Conservation (phyloP, 1,139 yeast species). For the Blastobotrys ciferrii region DNA sequence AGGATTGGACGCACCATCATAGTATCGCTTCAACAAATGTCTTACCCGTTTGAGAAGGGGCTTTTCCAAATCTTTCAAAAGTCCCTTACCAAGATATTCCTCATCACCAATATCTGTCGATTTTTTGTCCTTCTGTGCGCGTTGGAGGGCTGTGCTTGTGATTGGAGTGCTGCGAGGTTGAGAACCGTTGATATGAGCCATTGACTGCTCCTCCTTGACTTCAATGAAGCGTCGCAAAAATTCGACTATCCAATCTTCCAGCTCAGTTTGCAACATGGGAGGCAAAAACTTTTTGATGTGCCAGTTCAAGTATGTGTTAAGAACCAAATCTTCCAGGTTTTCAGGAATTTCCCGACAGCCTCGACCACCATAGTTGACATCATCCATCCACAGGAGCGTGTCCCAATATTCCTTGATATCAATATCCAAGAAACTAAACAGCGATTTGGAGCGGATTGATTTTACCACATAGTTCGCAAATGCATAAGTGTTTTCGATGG, state of each 20-base stretch:
- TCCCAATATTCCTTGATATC: constrained; percentile 85
- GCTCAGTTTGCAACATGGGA: constrained; percentile 68
- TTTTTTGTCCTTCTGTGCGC: constrained; percentile 32
- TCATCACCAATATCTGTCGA: constrained; percentile 10
- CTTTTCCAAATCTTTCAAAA: constrained; percentile 51
- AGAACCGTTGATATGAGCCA: constrained; percentile 43
- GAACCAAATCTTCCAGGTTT: constrained; percentile 51
- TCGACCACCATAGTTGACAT: constrained; percentile 82
- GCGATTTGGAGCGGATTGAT: constrained; percentile 74
- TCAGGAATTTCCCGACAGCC: constrained; percentile 47
- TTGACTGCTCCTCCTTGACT: constrained; percentile 27
- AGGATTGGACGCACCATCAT: constrained; percentile 68
- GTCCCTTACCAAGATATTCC: constrained; percentile 28
- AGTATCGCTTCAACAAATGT: constrained; percentile 64
- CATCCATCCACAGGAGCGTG: constrained; percentile 90
- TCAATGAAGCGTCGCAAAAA: constrained; percentile 65
- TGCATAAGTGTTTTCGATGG: constrained; percentile 87
- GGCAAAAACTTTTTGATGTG: constrained; percentile 78
- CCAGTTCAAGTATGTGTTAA: constrained; percentile 72
- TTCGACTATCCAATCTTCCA: constrained; percentile 81
- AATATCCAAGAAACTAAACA: constrained; percentile 80
- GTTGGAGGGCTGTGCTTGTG: constrained; percentile 33
- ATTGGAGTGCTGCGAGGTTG: constrained; percentile 58
- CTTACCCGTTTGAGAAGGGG: constrained; percentile 67
- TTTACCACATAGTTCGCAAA: constrained; percentile 86